Evolutionary conservation across 2,329 filamentous ascomycete genomes (phyloP), one percentile per base, ranked within the genome.

Genomic region (Colletotrichum navitas): DNA sequence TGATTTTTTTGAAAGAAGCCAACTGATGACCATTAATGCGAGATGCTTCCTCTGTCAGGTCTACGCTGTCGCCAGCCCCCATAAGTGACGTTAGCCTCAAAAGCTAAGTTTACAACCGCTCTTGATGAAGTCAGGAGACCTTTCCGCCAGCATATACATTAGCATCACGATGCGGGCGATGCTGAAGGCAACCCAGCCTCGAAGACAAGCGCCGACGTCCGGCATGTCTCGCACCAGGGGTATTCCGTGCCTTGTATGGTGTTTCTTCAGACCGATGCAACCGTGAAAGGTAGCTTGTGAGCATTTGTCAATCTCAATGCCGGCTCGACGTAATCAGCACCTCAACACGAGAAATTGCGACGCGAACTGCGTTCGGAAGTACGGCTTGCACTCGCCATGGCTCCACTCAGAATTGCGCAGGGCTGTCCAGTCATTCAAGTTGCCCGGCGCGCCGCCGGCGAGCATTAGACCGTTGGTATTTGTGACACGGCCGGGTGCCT

Each of bases 331-430:
- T 32, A 21, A 10, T 21, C 10, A 3, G 3, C 64, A 73, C 74
- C 74, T 76, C 26, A 80, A 71, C 72, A 79, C 74, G 1, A 82
- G 75, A 16, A 81, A 56, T 63, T 81, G 79, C 0, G 80, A 79
- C 0, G 77, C 76, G 24, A 77, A 77, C 5, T 67, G 29, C 29
- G 29, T 29, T 29, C 29, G 29, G 29, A 4, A 29, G 29, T 29
- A 4, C 29, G 29, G 29, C 29, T 29, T 29, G 29, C 29, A 29
- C 29, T 29, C 29, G 29, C 29, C 29, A 2, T 29, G 4, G 29
- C 29, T 29, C 29, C 29, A 29, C 29, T 29, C 29, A 29, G 4
- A 29, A 29, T 29, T 29, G 29, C 2, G 29, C 29, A 29, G 29
- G 29, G 29, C 29, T 4, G 29, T 4, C 29, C 29, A 29, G 29